phyloP scores from a whole-genome alignment of 1,139 yeast species.

The Geotrichum phurueaensis region DNA sequence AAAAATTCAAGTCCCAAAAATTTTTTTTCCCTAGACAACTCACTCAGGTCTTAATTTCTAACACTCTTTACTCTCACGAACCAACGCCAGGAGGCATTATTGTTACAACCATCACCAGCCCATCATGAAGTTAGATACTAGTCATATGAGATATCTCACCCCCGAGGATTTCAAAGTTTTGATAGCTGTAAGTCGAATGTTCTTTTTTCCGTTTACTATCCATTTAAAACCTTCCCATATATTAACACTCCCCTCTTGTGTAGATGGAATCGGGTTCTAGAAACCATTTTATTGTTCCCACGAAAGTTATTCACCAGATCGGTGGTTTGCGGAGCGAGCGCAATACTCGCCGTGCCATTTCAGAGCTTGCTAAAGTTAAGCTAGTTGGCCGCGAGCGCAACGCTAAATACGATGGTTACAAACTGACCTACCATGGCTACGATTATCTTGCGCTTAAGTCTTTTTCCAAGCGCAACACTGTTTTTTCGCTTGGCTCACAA shows the following conservation, averaged over 20 bases:
- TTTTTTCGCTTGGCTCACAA: slow-evolving; percentile 76
- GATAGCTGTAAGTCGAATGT: slow-evolving; percentile 51
- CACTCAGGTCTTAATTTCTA: neutral
- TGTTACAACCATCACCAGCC: neutral
- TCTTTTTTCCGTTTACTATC: neutral
- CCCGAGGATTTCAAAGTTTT: slow-evolving; percentile 85
- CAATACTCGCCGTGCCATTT: slow-evolving; percentile 70
- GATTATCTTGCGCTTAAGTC: slow-evolving; percentile 87
- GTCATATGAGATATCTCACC: slow-evolving; percentile 89
- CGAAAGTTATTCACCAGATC: slow-evolving; percentile 69
- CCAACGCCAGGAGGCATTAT: neutral
- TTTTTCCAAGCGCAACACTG: slow-evolving; percentile 60
- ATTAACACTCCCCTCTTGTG: neutral
- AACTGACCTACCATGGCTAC: slow-evolving; percentile 80
- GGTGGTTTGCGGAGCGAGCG: slow-evolving; percentile 74
- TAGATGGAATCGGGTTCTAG: slow-evolving; percentile 71
- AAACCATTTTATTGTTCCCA: slow-evolving; percentile 93
- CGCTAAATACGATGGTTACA: slow-evolving; percentile 79
- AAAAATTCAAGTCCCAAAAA: neutral
- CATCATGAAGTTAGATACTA: slow-evolving; percentile 80
- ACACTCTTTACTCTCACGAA: neutral
- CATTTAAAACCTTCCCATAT: neutral
- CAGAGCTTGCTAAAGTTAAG: slow-evolving; percentile 81
- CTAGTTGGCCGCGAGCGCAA: slow-evolving; percentile 73
- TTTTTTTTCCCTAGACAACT: neutral